Percentiles rank a stretch among this genome's conserved stretches.
Evolutionary conservation across 2,329 filamentous ascomycete species (phyloP).

Genomic region (Dendryphion nanum): DNA sequence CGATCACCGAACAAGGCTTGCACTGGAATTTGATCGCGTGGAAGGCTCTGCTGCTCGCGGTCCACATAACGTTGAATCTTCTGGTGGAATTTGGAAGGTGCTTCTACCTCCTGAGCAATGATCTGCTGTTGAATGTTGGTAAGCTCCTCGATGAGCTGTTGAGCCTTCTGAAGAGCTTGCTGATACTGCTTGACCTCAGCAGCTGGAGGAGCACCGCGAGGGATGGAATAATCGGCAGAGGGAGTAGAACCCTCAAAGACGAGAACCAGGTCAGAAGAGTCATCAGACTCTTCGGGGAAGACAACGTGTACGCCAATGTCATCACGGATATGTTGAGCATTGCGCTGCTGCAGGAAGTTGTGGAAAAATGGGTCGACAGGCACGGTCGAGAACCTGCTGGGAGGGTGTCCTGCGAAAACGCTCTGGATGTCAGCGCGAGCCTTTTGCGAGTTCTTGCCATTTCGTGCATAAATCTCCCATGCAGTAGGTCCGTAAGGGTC

Average conservation of each 20-base stretch:
- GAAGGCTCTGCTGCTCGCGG: slow-evolving; percentile 53
- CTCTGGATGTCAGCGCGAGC: slow-evolving; percentile 73
- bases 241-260: slow-evolving; percentile 69
- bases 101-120: slow-evolving; percentile 52
- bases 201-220: slow-evolving; percentile 55
- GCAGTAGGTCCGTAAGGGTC: slow-evolving; percentile 67
- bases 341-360: slow-evolving; percentile 64
- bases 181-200: slow-evolving; percentile 58
- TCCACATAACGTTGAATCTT: slow-evolving; percentile 61
- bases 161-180: slow-evolving; percentile 57
- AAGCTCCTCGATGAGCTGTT: slow-evolving; percentile 54
- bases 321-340: slow-evolving; percentile 63
- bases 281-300: slow-evolving; percentile 63
- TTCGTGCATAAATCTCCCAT: slow-evolving; percentile 86
- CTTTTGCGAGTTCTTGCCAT: slow-evolving; percentile 78
- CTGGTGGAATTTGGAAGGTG: slow-evolving; percentile 61
- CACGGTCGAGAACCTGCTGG: slow-evolving; percentile 65
- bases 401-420: slow-evolving; percentile 72
- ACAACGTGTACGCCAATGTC: slow-evolving; percentile 72
- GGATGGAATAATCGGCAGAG: slow-evolving; percentile 52
- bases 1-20: slow-evolving; percentile 53
- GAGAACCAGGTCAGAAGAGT: slow-evolving; percentile 63
- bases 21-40: slow-evolving; percentile 54
- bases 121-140: slow-evolving; percentile 57
- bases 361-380: slow-evolving; percentile 78